Evolutionary conservation across 331 rosid species (phyloP).

Genomic region (Arachis monticola): DNA sequence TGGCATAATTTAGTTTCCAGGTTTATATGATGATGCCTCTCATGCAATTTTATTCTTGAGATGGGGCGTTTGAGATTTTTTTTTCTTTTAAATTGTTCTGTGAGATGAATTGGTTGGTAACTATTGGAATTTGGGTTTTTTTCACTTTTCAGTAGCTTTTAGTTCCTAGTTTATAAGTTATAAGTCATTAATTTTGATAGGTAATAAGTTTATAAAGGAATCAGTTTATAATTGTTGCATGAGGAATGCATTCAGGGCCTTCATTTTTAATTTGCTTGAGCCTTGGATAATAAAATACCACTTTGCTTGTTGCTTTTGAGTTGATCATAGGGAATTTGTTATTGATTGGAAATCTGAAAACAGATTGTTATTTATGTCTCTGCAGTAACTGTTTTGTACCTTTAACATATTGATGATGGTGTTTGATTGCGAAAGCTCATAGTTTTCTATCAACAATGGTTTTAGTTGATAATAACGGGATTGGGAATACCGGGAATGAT

Average conservation of each 20-base stretch:
- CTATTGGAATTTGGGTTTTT: slow-evolving; percentile 26
- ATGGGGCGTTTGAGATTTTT: neutral
- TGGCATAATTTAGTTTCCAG: neutral
- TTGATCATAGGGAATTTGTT: neutral
- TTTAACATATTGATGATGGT: slow-evolving; percentile 26
- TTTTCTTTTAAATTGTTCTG: neutral
- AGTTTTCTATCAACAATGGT: slow-evolving; percentile 52
- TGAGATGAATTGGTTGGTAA: slow-evolving; percentile 23
- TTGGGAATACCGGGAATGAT: slow-evolving; percentile 41
- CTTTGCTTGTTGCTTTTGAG: neutral
- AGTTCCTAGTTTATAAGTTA: slow-evolving; percentile 14
- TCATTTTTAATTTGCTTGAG: slow-evolving; percentile 25
- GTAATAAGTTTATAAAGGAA: slow-evolving; percentile 1
- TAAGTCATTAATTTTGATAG: slow-evolving; percentile 1
- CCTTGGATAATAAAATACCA: neutral
- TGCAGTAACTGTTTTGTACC: slow-evolving; percentile 27
- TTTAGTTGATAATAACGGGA: slow-evolving; percentile 54
- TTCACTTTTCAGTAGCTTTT: slow-evolving; percentile 28
- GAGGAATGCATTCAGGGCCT: neutral
- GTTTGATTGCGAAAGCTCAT: slow-evolving; percentile 30
- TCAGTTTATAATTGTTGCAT: slow-evolving; percentile 21
- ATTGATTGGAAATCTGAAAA: slow-evolving; percentile 26
- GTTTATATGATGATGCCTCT: neutral
- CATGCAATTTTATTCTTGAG: neutral
- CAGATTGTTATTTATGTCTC: slow-evolving; percentile 8